Evolutionary conservation across 768 basidiomycete genomes (phyloP).

Genomic region (Rhizopogon vinicolor): DNA sequence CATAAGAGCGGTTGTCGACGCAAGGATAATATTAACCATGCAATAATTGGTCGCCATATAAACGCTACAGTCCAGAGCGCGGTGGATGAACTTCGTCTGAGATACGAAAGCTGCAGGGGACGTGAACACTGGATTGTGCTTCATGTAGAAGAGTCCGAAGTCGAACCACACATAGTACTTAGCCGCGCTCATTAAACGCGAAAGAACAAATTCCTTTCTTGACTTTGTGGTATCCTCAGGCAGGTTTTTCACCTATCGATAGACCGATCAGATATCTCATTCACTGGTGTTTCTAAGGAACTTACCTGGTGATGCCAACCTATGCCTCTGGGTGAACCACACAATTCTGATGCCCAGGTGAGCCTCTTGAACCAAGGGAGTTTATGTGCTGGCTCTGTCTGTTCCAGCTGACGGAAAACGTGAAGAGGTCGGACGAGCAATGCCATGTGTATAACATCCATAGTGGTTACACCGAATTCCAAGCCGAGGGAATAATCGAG

Average conservation of each 20-base stretch:
- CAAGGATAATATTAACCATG: not conserved
- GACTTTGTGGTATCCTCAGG: conserved; percentile 8
- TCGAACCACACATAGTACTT: conserved; percentile 12
- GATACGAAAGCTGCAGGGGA: not conserved
- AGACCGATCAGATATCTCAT: not conserved
- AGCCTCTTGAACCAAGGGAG: conserved; percentile 15
- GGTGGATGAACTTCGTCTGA: not conserved
- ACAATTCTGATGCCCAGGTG: conserved; percentile 27
- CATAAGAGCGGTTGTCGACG: not conserved
- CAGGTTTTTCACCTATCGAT: not conserved
- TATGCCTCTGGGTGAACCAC: conserved; percentile 29
- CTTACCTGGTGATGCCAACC: conserved; percentile 31
- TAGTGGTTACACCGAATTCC: conserved; percentile 13
- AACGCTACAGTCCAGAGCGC: not conserved
- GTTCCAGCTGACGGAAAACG: conserved; percentile 15
- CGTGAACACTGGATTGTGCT: conserved; percentile 6
- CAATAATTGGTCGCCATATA: not conserved
- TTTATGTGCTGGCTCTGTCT: conserved; percentile 4
- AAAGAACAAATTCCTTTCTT: conserved; percentile 20
- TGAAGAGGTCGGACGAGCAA: conserved; percentile 26
- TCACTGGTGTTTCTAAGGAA: conserved; percentile 11
- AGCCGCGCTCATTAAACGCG: conserved; percentile 8
- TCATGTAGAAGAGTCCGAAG: conserved; percentile 6
- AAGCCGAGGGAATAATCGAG: conserved; percentile 3
- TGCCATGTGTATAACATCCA: conserved; percentile 24